These are phyloP conservation scores for Casuarina glauca DNA, from an alignment of 306 rosid genomes.

Conservation along the genomic window DNA sequence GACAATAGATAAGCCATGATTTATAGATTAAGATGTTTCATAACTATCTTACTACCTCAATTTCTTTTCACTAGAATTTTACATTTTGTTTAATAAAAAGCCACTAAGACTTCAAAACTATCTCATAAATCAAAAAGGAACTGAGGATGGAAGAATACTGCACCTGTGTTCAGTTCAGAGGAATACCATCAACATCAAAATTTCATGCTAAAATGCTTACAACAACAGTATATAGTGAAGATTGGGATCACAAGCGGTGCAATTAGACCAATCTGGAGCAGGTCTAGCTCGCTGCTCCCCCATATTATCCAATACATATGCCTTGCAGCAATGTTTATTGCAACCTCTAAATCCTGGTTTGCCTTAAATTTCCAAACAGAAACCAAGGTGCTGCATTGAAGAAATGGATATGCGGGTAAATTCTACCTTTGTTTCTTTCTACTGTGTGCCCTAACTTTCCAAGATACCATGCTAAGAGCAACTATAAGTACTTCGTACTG, in stretches of 20 bases:
- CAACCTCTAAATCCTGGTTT: constrained; percentile 34
- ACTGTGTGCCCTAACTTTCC: constrained; percentile 32
- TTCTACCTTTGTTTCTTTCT: constrained; percentile 25
- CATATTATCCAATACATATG: constrained; percentile 14
- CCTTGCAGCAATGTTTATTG: constrained; percentile 28
- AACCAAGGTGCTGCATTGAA: constrained; percentile 30
- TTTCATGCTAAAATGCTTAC: constrained; percentile 32
- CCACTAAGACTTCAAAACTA: too few species aligned
- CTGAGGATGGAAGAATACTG: not conserved
- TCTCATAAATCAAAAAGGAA: not conserved
- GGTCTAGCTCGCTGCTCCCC: constrained; percentile 11
- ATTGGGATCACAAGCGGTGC: not conserved
- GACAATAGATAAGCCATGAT: not conserved
- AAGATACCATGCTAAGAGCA: constrained; percentile 20
- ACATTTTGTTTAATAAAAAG: too few species aligned
- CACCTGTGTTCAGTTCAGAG: not conserved
- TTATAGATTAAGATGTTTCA: not conserved
- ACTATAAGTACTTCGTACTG: constrained; percentile 31
- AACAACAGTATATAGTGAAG: constrained; percentile 15
- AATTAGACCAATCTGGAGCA: constrained; percentile 4
- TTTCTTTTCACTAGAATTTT: too few species aligned
- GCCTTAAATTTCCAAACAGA: constrained; percentile 21
- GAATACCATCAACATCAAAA: not conserved
- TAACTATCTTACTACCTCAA: not conserved
- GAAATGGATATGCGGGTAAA: constrained; percentile 26